Percentiles rank a stretch among this genome's conserved stretches.
Conservation (phyloP, 805 yeast species). For the Kodamaea lidongshanica region DNA sequence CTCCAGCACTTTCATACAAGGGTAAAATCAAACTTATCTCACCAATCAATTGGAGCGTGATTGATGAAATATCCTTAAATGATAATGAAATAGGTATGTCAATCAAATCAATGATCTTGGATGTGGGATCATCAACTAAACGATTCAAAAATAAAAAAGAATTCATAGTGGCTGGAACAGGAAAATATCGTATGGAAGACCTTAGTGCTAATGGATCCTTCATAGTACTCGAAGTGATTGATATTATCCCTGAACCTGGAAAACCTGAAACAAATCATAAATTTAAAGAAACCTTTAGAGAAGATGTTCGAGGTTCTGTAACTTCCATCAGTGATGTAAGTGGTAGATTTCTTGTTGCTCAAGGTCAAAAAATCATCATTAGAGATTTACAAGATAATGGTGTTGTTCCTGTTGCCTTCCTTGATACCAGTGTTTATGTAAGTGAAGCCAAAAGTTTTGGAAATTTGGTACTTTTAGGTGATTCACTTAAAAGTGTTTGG, state of each 20-base stretch:
- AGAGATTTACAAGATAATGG: constrained; percentile 83
- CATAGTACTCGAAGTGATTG: constrained; percentile 66
- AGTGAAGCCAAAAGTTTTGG: constrained; percentile 79
- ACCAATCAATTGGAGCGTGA: constrained; percentile 68
- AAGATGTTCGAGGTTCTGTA: constrained; percentile 78
- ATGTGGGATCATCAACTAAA: constrained; percentile 38
- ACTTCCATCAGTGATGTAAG: constrained; percentile 70
- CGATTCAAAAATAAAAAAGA: constrained; percentile 51
- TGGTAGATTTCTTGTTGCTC: constrained; percentile 78
- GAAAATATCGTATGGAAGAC: constrained; percentile 73
- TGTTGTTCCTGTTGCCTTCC: constrained; percentile 89
- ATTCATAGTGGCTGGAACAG: constrained; percentile 72
- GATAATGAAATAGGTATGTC: constrained; percentile 62
- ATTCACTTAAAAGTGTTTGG: constrained; percentile 68
- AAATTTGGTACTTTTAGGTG: constrained; percentile 76
- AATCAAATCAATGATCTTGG: constrained; percentile 48
- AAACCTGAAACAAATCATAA: constrained; percentile 78
- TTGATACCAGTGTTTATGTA: constrained; percentile 76
- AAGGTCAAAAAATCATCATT: constrained; percentile 77
- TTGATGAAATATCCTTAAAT: constrained; percentile 61
- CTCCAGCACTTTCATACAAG: constrained; percentile 51
- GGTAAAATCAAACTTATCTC: constrained; percentile 63
- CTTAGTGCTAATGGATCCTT: constrained; percentile 73
- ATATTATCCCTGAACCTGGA: constrained; percentile 84
- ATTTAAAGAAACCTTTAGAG: constrained; percentile 65